Evolutionary conservation across 176 grass and related monocot genomes (phyloP).

Genomic region (Carex myosuroides): DNA sequence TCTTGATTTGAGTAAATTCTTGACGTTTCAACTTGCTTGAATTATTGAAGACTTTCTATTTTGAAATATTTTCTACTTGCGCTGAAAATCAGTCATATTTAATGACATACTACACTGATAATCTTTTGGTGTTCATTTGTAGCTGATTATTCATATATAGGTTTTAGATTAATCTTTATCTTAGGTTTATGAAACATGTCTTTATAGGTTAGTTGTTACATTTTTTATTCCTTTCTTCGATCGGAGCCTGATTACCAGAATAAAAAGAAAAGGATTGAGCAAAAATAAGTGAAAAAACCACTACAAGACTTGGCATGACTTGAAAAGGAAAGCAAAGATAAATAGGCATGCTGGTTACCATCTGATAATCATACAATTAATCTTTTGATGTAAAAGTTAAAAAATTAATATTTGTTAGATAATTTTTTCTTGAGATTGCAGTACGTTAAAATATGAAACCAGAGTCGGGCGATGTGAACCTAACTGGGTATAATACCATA

Average conservation of each 20-base stretch:
- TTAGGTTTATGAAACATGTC: background rate
- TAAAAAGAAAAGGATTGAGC: background rate
- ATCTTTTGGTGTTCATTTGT: background rate
- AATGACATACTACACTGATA: background rate
- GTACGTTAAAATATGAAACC: background rate
- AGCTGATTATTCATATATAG: background rate
- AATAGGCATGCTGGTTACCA: background rate
- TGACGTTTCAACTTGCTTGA: background rate
- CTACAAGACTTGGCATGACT: background rate
- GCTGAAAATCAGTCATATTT: background rate
- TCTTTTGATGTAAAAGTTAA: background rate
- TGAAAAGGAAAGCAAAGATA: background rate
- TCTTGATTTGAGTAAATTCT: background rate
- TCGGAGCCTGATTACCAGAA: background rate
- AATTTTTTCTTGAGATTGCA: background rate
- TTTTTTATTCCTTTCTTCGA: background rate
- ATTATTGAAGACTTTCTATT: background rate
- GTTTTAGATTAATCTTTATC: background rate
- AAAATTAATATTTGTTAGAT: background rate
- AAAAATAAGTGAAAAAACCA: background rate
- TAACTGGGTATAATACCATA: background rate
- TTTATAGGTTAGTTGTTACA: background rate
- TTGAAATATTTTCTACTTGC: background rate
- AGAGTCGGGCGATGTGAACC: background rate
- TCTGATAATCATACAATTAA: background rate